A percentile compares a stretch with the other conserved stretches of the same genome.
Conservation (phyloP, 75 land plant species). For the Larix kaempferi region DNA sequence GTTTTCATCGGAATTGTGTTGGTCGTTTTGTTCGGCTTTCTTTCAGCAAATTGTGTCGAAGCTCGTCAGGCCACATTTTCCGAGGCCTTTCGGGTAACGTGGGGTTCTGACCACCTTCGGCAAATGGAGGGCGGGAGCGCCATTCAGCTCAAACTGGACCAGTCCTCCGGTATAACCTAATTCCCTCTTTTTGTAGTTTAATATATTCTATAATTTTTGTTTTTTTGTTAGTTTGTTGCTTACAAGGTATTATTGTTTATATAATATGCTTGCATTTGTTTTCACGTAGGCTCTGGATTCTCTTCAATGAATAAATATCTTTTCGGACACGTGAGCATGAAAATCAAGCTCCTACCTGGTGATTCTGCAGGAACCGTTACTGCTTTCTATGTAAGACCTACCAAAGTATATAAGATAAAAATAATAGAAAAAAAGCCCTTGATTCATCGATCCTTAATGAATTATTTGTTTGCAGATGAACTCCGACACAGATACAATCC, state of each 20-base stretch:
- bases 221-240: no score
- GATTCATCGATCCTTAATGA: not conserved
- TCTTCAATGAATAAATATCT: constrained; percentile 47
- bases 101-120: constrained; percentile 44
- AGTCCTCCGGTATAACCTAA: constrained; percentile 31
- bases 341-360: constrained; percentile 58
- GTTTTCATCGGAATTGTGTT: not conserved
- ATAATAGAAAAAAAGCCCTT: no score
- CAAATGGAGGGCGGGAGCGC: constrained; percentile 32
- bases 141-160: constrained; percentile 53
- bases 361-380: constrained; percentile 72
- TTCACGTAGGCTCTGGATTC: constrained; percentile 47
- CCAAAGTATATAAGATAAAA: no score
- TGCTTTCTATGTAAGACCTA: constrained; percentile 61
- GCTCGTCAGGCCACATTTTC: constrained; percentile 48
- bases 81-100: constrained; percentile 47
- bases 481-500: constrained; percentile 32
- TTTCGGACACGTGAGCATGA: constrained; percentile 58
- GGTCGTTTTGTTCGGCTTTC: not conserved
- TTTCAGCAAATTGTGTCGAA: not conserved
- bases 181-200: not conserved
- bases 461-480: constrained; percentile 32
- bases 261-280: no score
- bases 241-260: no score
- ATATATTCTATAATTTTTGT: no score